A percentile compares a stretch with the other conserved stretches of the same genome.
Evolutionary conservation across 805 yeast species (phyloP).

Genomic region (Pichia paraexigua): DNA sequence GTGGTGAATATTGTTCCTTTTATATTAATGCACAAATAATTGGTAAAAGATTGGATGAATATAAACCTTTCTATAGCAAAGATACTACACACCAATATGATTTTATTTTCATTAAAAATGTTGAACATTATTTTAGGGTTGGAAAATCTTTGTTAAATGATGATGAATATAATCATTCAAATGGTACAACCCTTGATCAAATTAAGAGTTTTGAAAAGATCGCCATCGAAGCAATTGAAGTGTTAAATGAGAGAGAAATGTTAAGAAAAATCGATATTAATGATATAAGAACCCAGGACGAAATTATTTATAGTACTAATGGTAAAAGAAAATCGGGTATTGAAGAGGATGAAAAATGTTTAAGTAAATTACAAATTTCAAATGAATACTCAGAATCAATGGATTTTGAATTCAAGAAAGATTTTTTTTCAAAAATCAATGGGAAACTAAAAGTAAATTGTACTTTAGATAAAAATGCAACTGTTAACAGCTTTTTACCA

Average conservation of each 20-base stretch:
- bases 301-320: slow-evolving; percentile 7
- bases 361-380: background rate
- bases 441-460: slow-evolving; percentile 4
- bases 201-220: slow-evolving; percentile 7
- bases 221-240: slow-evolving; percentile 7
- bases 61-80: slow-evolving; percentile 15
- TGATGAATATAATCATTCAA: background rate
- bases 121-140: slow-evolving; percentile 15
- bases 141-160: background rate
- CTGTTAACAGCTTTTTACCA: slow-evolving; percentile 2
- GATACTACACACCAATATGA: slow-evolving; percentile 18
- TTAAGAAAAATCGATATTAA: background rate
- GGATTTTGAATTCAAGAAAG: slow-evolving; percentile 4
- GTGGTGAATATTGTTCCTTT: slow-evolving; percentile 37
- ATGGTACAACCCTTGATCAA: slow-evolving; percentile 9
- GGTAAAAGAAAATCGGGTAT: background rate
- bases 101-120: slow-evolving; percentile 16
- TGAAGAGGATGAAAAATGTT: background rate
- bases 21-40: slow-evolving; percentile 45
- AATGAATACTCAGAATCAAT: background rate
- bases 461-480: background rate
- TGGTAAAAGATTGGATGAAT: slow-evolving; percentile 32
- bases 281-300: slow-evolving; percentile 5
- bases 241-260: slow-evolving; percentile 8
- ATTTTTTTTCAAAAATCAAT: slow-evolving; percentile 8